A percentile compares a stretch with the other conserved stretches of the same genome.
Evolutionary conservation across 257 asterid genomes (phyloP).

Genomic region (Primulina huaijiensis): DNA sequence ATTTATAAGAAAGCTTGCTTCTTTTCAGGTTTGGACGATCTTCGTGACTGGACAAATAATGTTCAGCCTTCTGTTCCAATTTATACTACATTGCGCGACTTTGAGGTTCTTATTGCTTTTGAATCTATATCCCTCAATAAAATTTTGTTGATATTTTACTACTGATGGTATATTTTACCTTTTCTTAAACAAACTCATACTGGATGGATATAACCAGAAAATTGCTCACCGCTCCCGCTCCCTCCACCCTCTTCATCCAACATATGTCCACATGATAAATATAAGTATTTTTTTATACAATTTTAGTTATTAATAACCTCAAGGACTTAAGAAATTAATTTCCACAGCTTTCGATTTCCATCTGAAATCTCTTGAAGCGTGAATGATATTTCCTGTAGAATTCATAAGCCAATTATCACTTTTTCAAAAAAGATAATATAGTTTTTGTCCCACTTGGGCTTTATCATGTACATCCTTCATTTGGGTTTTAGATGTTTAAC

Average conservation of each 20-base stretch:
- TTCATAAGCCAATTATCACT: not conserved
- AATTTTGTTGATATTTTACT: slow-evolving; percentile 11
- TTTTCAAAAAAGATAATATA: too few relatives aligned
- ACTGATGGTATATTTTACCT: not conserved
- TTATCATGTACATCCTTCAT: not conserved
- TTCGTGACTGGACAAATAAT: slow-evolving; percentile 99
- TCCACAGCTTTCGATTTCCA: not conserved
- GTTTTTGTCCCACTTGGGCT: not conserved
- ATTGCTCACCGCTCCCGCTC: not conserved
- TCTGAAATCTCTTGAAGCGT: not conserved
- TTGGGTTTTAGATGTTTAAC: not conserved
- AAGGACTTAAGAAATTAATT: not conserved
- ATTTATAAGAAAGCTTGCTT: slow-evolving; percentile 5
- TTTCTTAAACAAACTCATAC: slow-evolving; percentile 4
- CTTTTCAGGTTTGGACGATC: slow-evolving; percentile 89
- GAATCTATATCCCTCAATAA: slow-evolving; percentile 6
- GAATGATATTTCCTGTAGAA: not conserved
- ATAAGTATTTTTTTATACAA: not conserved
- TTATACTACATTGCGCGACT: slow-evolving; percentile 85
- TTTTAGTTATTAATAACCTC: not conserved
- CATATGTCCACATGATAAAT: not conserved
- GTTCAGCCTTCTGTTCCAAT: slow-evolving; percentile 84
- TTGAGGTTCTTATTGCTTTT: slow-evolving; percentile 58
- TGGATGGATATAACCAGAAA: too few relatives aligned
- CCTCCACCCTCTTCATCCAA: not conserved